A percentile compares a stretch with the other conserved stretches of the same genome.
These are phyloP conservation scores for Hansfordia pulvinata DNA, from an alignment of 2,329 filamentous ascomycete genomes.

Conservation along the genomic window DNA sequence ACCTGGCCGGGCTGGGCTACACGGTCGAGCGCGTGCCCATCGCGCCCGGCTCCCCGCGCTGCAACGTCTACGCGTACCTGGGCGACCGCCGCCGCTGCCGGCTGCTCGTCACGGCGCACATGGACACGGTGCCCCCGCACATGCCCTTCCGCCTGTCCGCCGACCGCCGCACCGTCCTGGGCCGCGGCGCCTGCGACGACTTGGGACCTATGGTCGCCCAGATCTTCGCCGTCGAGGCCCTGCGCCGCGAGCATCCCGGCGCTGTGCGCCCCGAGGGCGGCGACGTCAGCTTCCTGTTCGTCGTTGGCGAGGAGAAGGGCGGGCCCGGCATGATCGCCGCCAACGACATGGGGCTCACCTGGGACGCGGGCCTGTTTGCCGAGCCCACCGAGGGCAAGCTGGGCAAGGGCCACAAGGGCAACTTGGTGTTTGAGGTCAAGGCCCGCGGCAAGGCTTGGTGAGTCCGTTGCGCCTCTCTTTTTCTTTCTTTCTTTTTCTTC, in stretches of 20 bases:
- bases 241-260: conserved; percentile 14
- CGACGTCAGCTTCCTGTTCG: conserved; percentile 18
- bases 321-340: conserved; percentile 41
- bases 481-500: not conserved
- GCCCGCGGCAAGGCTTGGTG: conserved; percentile 14
- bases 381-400: conserved; percentile 41
- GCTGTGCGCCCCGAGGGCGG: conserved; percentile 9
- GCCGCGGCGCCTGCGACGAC: conserved; percentile 27
- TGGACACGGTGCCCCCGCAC: conserved; percentile 32
- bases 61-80: conserved; percentile 25
- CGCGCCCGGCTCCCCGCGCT: conserved; percentile 14
- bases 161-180: conserved; percentile 23
- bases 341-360: conserved; percentile 23
- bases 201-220: conserved; percentile 30
- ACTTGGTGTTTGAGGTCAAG: conserved; percentile 17
- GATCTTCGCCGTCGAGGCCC: conserved; percentile 27
- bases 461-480: too few relatives aligned
- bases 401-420: conserved; percentile 37
- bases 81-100: conserved; percentile 15
- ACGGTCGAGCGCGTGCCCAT: conserved; percentile 22
- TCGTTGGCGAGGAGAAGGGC: conserved; percentile 37
- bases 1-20: conserved; percentile 18
- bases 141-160: conserved; percentile 28
- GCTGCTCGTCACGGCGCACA: conserved; percentile 19
- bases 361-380: conserved; percentile 35